phyloP scores from a whole-genome alignment of 495 filamentous ascomycete species.

The Xylaria bambusicola region DNA sequence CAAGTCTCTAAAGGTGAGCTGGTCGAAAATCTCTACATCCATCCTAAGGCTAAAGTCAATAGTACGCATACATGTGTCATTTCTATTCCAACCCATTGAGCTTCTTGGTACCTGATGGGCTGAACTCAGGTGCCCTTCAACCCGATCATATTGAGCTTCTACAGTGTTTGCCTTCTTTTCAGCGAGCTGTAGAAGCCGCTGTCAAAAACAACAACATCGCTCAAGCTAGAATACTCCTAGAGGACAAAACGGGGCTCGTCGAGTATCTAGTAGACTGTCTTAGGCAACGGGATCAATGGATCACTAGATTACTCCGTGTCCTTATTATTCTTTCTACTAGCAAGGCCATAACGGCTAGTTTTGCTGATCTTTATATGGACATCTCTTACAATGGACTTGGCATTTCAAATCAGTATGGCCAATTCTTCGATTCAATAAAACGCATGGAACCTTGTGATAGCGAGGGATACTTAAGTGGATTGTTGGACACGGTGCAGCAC shows the following conservation, averaged over 20 bases:
- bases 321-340: slow-evolving; percentile 25
- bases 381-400: slow-evolving; percentile 40
- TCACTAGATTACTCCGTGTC: slow-evolving; percentile 22
- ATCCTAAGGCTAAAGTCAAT: slow-evolving; percentile 1
- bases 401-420: slow-evolving; percentile 25
- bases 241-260: slow-evolving; percentile 41
- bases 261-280: slow-evolving; percentile 23
- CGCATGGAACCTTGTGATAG: slow-evolving; percentile 45
- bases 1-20: slow-evolving; percentile 72
- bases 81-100: slow-evolving; percentile 92
- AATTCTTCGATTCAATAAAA: slow-evolving; percentile 42
- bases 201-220: slow-evolving; percentile 37
- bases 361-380: slow-evolving; percentile 42
- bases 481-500: slow-evolving; percentile 35
- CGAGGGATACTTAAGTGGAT: slow-evolving; percentile 34
- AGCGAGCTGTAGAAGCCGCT: slow-evolving; percentile 46
- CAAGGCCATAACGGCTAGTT: slow-evolving; percentile 23
- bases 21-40: neutral
- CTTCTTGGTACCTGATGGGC: slow-evolving; percentile 56
- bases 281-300: slow-evolving; percentile 24
- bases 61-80: slow-evolving; percentile 95
- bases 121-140: slow-evolving; percentile 43
- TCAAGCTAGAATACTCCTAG: slow-evolving; percentile 41
- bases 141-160: slow-evolving; percentile 71
- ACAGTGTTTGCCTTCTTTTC: slow-evolving; percentile 79